These are phyloP conservation scores for Starmerella bombicola DNA, from an alignment of 805 yeast genomes.

Conservation along the genomic window DNA sequence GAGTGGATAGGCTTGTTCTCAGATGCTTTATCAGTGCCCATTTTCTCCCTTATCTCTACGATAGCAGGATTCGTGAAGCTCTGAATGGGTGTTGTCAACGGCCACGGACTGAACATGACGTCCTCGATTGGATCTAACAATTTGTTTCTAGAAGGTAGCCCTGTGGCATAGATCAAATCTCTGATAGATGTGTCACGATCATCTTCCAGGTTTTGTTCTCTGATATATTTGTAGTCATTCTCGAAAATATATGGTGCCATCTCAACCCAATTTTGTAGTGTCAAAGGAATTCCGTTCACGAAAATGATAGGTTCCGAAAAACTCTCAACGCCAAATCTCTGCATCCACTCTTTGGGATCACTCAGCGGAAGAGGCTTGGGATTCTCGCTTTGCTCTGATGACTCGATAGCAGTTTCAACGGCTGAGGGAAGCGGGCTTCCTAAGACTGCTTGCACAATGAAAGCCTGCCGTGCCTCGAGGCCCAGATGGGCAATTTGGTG, in stretches of 20 bases:
- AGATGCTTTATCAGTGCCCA: too few relatives aligned
- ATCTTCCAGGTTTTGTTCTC: constrained; percentile 17
- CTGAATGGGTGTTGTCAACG: constrained; percentile 7
- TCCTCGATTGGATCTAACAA: constrained; percentile 14
- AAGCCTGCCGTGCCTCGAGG: constrained; percentile 18
- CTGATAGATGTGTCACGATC: constrained; percentile 10
- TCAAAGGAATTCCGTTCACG: constrained; percentile 44
- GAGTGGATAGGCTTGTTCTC: constrained; percentile 1
- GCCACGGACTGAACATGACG: constrained; percentile 9
- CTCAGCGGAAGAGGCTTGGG: not conserved
- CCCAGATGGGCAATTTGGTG: constrained; percentile 17
- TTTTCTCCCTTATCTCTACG: too few relatives aligned
- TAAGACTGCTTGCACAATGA: constrained; percentile 10
- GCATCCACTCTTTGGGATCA: constrained; percentile 23
- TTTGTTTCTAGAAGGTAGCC: constrained; percentile 7
- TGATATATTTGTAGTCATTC: constrained; percentile 38
- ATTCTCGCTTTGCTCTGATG: constrained; percentile 10
- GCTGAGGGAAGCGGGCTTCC: constrained; percentile 12
- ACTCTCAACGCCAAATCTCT: constrained; percentile 29
- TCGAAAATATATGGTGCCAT: constrained; percentile 26
- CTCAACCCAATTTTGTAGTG: constrained; percentile 22
- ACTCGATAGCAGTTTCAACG: constrained; percentile 13
- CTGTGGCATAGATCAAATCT: constrained; percentile 13
- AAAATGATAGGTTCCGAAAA: constrained; percentile 42
- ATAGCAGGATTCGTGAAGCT: constrained; percentile 4